Percentiles rank a stretch among this genome's conserved stretches.
These are phyloP conservation scores for Diaporthe sp. DNA, from an alignment of 2,329 filamentous ascomycete species.

Conservation along the genomic window DNA sequence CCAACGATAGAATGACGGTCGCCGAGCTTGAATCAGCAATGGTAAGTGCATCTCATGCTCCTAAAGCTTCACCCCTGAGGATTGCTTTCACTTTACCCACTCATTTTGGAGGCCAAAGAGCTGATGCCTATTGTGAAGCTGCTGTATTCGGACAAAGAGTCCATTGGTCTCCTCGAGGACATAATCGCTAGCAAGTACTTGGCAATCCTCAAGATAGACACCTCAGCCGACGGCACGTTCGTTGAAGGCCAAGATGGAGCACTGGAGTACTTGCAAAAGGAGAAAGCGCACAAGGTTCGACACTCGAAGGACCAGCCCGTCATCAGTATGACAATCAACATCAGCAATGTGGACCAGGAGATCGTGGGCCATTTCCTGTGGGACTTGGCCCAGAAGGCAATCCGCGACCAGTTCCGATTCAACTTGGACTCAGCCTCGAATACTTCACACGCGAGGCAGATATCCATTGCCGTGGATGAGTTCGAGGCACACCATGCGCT, in stretches of 20 bases:
- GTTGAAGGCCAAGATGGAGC: slow-evolving; percentile 38
- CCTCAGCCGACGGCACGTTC: slow-evolving; percentile 21
- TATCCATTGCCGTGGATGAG: slow-evolving; percentile 39
- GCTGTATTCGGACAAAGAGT: slow-evolving; percentile 39
- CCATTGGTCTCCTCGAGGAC: slow-evolving; percentile 36
- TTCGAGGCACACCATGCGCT: slow-evolving; percentile 41
- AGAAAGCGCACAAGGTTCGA: slow-evolving; percentile 12
- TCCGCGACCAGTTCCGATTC: slow-evolving; percentile 41
- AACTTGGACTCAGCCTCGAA: slow-evolving; percentile 38
- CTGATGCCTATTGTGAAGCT: slow-evolving; percentile 30
- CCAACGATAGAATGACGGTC: slow-evolving; percentile 31
- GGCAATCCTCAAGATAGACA: slow-evolving; percentile 37
- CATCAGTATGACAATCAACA: slow-evolving; percentile 43
- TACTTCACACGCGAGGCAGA: slow-evolving; percentile 26
- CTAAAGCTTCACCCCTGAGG: not conserved
- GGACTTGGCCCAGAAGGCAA: slow-evolving; percentile 41
- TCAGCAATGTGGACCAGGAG: slow-evolving; percentile 42
- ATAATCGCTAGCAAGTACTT: slow-evolving; percentile 41
- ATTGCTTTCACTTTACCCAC: not conserved
- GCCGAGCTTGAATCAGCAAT: slow-evolving; percentile 40
- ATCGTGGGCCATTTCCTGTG: slow-evolving; percentile 41
- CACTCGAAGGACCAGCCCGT: slow-evolving; percentile 35
- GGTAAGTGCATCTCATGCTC: slow-evolving; percentile 35
- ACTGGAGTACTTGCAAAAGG: slow-evolving; percentile 36
- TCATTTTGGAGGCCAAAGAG: not conserved